These are phyloP conservation scores for Silene latifolia DNA, from an alignment of 148 eudicot species.

Conservation along the genomic window DNA sequence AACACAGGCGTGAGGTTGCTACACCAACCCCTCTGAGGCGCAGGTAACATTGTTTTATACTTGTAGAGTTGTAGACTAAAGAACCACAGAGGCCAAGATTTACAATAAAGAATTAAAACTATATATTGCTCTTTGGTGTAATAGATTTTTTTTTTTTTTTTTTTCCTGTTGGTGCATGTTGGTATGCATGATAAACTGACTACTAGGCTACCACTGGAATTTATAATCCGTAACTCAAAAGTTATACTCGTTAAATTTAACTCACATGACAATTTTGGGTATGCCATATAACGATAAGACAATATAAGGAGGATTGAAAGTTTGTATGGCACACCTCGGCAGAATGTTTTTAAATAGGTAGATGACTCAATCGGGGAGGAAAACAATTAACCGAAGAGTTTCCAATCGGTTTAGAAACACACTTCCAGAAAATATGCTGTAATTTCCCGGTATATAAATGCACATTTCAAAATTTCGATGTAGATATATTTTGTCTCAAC, in stretches of 20 bases:
- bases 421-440: too few species aligned
- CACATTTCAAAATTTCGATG: too few species aligned
- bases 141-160: background rate
- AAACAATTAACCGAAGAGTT: background rate
- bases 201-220: too few species aligned
- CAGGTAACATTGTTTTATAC: background rate
- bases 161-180: background rate
- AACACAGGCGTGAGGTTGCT: background rate
- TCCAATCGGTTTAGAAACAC: background rate
- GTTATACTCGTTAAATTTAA: background rate
- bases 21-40: too few species aligned
- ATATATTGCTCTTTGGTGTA: background rate
- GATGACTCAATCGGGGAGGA: background rate
- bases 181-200: too few species aligned
- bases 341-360: background rate
- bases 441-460: too few species aligned
- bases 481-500: too few species aligned
- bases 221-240: background rate
- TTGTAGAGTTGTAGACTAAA: background rate
- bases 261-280: background rate
- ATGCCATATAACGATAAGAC: background rate
- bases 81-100: background rate
- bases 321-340: background rate
- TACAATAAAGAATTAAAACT: background rate
- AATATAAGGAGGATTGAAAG: background rate